phyloP scores from a whole-genome alignment of 2,329 filamentous ascomycete species.

The Chaetomiaceae sp. region DNA sequence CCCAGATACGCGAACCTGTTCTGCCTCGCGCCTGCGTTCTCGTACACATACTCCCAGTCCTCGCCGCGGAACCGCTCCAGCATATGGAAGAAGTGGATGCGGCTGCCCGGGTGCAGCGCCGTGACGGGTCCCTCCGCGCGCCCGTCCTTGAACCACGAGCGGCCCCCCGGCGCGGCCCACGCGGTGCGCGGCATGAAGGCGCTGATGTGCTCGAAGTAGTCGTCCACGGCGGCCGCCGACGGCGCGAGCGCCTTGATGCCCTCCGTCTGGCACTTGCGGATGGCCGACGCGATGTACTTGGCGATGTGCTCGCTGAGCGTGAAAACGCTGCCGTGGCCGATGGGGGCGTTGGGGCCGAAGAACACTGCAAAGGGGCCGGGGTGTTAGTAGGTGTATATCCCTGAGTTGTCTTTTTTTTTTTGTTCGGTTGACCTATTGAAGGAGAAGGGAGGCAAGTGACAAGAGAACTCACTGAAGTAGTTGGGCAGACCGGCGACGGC shows the following conservation, averaged over 20 bases:
- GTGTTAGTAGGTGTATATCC: conserved; percentile 12
- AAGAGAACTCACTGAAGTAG: conserved; percentile 43
- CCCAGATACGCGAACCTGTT: conserved; percentile 48
- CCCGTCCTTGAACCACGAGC: conserved; percentile 48
- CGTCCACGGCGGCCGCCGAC: conserved; percentile 40
- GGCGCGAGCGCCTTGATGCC: conserved; percentile 42
- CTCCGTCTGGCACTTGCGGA: conserved; percentile 46
- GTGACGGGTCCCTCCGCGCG: conserved; percentile 39
- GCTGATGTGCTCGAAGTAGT: conserved; percentile 44
- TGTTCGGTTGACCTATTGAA: too few species aligned
- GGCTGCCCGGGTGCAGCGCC: conserved; percentile 45
- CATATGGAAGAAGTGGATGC: conserved; percentile 49
- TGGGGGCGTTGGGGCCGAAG: conserved; percentile 46
- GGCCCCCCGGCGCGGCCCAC: conserved; percentile 39
- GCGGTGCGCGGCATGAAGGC: conserved; percentile 49
- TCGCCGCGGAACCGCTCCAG: conserved; percentile 44
- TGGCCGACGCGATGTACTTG: conserved; percentile 43
- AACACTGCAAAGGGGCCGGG: conserved; percentile 33
- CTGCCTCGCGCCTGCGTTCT: conserved; percentile 23
- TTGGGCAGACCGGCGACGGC: conserved; percentile 48
- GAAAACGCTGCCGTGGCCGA: conserved; percentile 46
- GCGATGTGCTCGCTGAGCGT: conserved; percentile 47
- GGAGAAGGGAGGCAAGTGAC: too few species aligned
- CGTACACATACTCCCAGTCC: conserved; percentile 47
- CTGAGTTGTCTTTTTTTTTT: too few species aligned